phyloP scores from a whole-genome alignment of 345 rosid species.

The Brassica nigra region DNA sequence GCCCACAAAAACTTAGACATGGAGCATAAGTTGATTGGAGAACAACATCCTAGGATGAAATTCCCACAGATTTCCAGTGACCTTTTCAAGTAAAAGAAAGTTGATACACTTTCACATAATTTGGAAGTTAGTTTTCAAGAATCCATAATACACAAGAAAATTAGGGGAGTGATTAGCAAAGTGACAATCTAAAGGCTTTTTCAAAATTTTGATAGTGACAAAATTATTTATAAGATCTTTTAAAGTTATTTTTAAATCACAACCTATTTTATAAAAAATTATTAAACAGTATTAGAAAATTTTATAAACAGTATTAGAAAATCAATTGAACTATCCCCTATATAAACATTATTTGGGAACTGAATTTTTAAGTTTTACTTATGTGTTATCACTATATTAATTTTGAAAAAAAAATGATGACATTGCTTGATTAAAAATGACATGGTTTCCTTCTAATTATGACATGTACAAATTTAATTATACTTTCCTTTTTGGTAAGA shows the following conservation, averaged over 20 bases:
- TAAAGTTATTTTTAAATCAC: neutral
- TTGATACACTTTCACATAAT: neutral
- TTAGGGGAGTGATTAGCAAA: neutral
- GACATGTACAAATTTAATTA: too few species aligned
- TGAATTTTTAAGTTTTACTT: too few species aligned
- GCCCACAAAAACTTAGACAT: conserved; percentile 1
- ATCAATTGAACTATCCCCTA: too few species aligned
- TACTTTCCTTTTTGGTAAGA: too few species aligned
- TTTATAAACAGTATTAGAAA: neutral
- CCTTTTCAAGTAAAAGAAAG: neutral
- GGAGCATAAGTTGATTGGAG: conserved; percentile 3
- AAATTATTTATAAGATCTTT: too few species aligned
- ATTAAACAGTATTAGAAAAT: too few species aligned
- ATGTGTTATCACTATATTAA: too few species aligned
- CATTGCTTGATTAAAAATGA: too few species aligned
- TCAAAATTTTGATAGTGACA: too few species aligned
- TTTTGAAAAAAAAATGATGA: too few species aligned
- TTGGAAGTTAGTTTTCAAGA: neutral
- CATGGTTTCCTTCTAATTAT: too few species aligned
- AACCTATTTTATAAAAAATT: neutral
- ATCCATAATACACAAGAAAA: neutral
- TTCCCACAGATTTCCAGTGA: neutral
- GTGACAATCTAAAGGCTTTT: neutral
- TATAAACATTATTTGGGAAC: too few species aligned
- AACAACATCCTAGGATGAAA: conserved; percentile 14